phyloP scores from a whole-genome alignment of 2,329 filamentous ascomycete species.

The Hymenoscyphus fructigenus region DNA sequence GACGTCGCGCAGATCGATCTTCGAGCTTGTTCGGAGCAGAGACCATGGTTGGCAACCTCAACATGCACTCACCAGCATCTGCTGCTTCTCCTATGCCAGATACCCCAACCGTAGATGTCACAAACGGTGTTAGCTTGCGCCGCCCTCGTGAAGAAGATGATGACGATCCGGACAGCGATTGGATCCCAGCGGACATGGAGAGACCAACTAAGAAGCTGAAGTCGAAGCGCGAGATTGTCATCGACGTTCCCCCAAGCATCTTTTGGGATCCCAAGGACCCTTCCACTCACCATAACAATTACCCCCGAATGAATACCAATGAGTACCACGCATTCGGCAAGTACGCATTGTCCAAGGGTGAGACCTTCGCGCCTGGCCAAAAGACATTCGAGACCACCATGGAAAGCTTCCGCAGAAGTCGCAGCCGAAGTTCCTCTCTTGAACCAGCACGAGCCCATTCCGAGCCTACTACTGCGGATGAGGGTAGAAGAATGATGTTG shows the following conservation, averaged over 20 bases:
- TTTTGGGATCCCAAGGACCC: slow-evolving; percentile 58
- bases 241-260: slow-evolving; percentile 53
- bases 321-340: slow-evolving; percentile 55
- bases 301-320: slow-evolving; percentile 62
- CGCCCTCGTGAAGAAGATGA: slow-evolving; percentile 33
- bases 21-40: slow-evolving; percentile 37
- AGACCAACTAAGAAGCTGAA: slow-evolving; percentile 48
- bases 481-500: slow-evolving; percentile 28
- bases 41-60: slow-evolving; percentile 35
- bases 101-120: slow-evolving; percentile 13
- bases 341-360: slow-evolving; percentile 50
- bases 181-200: slow-evolving; percentile 31
- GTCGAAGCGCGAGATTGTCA: slow-evolving; percentile 58
- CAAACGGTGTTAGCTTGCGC: slow-evolving; percentile 30
- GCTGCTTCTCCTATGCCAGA: slow-evolving; percentile 22
- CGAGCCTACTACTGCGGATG: slow-evolving; percentile 28
- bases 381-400: slow-evolving; percentile 43
- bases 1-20: slow-evolving; percentile 21
- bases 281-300: slow-evolving; percentile 59
- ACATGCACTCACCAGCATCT: slow-evolving; percentile 35
- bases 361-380: slow-evolving; percentile 54
- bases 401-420: slow-evolving; percentile 31
- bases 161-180: slow-evolving; percentile 20
- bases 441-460: slow-evolving; percentile 30
- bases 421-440: slow-evolving; percentile 27